Base-by-base conservation (phyloP, 2,329 filamentous ascomycete genomes). In the Emergomyces orientalis region DNA sequence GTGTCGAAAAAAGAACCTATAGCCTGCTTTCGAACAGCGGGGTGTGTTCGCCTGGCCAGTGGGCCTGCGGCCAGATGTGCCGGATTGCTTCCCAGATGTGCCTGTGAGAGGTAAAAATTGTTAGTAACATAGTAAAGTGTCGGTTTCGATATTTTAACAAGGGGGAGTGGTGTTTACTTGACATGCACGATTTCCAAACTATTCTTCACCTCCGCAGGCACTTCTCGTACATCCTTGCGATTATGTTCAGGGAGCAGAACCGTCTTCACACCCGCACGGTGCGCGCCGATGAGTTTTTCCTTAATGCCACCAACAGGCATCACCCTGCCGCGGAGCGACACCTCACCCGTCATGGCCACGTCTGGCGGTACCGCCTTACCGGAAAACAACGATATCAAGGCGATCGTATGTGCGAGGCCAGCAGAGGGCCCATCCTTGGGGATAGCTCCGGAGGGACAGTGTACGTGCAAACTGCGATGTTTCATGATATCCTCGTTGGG, bases 281-380 rank as follows among this genome's bases (percentile, higher is more conserved):
- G 81, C 9, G 94, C 94, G 27, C 94, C 94, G 72, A 99, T 97
- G 61, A 97, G 82, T 77, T 99, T 99, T 84, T 99, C 93, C 78
- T 97, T 97, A 79, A 99, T 97, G 22, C 94, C 94, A 61, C 94
- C 94, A 43, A 99, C 94, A 32, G 93, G 91, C 77, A 94, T 90
- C 63, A 99, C 89, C 67, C 91, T 86, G 27, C 94, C 94, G 51
- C 94, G 85, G 32, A 99, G 84, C 63, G 89, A 91, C 65, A 88
- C 78, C 71, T 88, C 86, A 9, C 86, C 86, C 0, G 94, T 99
- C 94, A 99, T 99, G 52, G 94, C 94, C 75, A 99, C 87, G 3
- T 89, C 91, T 0, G 93, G 90, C 49, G 93, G 90, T 3, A 99
- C 92, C 32, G 89, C 81, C 71, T 91, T 91, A 64, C 88, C 89